These are phyloP conservation scores for Trichoderma hamatum DNA, from an alignment of 2,329 filamentous ascomycete species.

Conservation along the genomic window DNA sequence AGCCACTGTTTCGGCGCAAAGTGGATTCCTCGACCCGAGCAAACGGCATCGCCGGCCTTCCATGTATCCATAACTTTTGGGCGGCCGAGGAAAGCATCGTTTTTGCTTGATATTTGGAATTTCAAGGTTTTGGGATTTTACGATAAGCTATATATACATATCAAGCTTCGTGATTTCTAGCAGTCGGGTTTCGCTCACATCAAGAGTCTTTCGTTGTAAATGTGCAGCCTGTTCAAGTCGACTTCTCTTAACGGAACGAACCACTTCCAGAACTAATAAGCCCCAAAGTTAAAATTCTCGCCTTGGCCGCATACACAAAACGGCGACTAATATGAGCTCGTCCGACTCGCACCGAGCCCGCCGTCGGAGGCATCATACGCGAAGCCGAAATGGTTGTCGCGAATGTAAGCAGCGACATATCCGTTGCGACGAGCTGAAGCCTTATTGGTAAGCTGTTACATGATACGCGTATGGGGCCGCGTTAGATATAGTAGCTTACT, in stretches of 20 bases:
- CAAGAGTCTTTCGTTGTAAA: neutral
- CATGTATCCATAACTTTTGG: neutral
- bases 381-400: slow-evolving; percentile 8
- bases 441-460: slow-evolving; percentile 2
- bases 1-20: neutral
- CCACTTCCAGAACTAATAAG: neutral
- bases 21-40: neutral
- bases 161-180: neutral
- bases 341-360: slow-evolving; percentile 6
- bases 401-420: slow-evolving; percentile 12
- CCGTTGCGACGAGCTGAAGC: slow-evolving; percentile 7
- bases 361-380: slow-evolving; percentile 1
- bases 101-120: neutral
- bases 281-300: neutral
- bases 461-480: neutral
- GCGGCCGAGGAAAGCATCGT: neutral
- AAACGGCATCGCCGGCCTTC: neutral
- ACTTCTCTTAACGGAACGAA: neutral
- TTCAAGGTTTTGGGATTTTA: neutral
- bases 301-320: neutral
- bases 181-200: neutral
- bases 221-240: neutral
- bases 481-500: neutral
- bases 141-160: neutral
- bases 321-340: neutral